A percentile compares a stretch with the other conserved stretches of the same genome.
Conservation (phyloP, 2,329 filamentous ascomycete species). For the Talaromyces piceae region DNA sequence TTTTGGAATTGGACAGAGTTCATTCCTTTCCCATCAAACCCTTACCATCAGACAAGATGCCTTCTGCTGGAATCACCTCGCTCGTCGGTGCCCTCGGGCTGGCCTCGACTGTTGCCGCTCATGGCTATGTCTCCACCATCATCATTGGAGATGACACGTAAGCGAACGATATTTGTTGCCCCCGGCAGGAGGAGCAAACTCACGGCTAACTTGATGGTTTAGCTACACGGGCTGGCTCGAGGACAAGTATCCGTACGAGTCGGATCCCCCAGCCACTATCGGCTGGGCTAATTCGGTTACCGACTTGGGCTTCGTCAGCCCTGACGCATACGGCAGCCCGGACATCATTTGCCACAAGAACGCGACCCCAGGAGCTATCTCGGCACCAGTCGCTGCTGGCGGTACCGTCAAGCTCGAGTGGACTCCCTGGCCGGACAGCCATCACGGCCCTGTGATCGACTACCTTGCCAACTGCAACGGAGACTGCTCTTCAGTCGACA, state of each 20-base stretch:
- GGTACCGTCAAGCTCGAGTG: constrained; percentile 53
- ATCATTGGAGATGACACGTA: constrained; percentile 30
- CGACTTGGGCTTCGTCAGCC: constrained; percentile 49
- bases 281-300: constrained; percentile 49
- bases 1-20: not conserved
- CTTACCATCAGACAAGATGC: constrained; percentile 5
- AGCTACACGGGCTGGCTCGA: constrained; percentile 37
- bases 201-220: constrained; percentile 11
- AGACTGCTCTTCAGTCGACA: constrained; percentile 49
- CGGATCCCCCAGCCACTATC: constrained; percentile 36
- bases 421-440: constrained; percentile 58
- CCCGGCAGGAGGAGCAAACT: not conserved
- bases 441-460: constrained; percentile 58
- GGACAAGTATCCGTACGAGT: constrained; percentile 26
- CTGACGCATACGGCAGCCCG: constrained; percentile 33
- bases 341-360: constrained; percentile 55
- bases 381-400: constrained; percentile 55
- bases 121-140: constrained; percentile 31
- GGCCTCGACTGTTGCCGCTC: constrained; percentile 30
- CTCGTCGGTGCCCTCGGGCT: constrained; percentile 20
- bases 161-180: not conserved
- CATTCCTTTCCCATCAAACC: not conserved
- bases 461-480: constrained; percentile 56
- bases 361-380: constrained; percentile 33
- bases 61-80: constrained; percentile 2